Conservation (phyloP, 2,329 filamentous ascomycete genomes). For the Fonsecaea erecta region DNA sequence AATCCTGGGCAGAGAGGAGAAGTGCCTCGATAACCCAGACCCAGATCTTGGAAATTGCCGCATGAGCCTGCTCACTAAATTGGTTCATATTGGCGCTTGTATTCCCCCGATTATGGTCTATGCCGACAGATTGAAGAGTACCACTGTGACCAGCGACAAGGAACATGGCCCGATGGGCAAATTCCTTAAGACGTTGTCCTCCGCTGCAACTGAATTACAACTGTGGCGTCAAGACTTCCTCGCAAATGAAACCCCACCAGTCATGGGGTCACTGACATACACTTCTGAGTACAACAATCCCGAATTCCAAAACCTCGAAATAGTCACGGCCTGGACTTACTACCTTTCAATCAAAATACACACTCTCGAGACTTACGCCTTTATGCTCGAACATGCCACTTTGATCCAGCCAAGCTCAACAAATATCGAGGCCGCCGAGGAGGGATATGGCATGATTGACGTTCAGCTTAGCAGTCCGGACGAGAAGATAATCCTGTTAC, state of each 20-base stretch:
- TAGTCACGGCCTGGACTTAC: slow-evolving; percentile 3
- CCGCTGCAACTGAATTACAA: background rate
- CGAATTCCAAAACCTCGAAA: slow-evolving; percentile 1
- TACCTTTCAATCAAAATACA: slow-evolving; percentile 10
- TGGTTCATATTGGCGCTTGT: background rate
- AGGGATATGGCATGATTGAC: background rate
- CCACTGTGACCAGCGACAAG: background rate
- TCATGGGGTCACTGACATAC: background rate
- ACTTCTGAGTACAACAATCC: background rate
- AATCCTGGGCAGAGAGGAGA: background rate
- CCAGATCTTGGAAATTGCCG: background rate
- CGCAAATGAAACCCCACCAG: background rate
- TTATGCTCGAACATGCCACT: background rate
- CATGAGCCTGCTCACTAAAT: background rate
- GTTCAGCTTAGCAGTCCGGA: background rate
- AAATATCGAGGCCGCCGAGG: background rate
- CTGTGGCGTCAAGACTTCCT: slow-evolving; percentile 2
- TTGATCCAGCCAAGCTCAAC: background rate
- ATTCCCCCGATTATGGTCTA: slow-evolving; percentile 10
- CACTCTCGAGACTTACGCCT: slow-evolving; percentile 6
- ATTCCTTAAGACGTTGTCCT: background rate
- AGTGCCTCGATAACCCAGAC: background rate
- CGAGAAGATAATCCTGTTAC: background rate
- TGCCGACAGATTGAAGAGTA: background rate
- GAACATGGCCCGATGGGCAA: background rate